Conservation (phyloP, 1,139 yeast genomes). For the Blastobotrys buckinghamii region DNA sequence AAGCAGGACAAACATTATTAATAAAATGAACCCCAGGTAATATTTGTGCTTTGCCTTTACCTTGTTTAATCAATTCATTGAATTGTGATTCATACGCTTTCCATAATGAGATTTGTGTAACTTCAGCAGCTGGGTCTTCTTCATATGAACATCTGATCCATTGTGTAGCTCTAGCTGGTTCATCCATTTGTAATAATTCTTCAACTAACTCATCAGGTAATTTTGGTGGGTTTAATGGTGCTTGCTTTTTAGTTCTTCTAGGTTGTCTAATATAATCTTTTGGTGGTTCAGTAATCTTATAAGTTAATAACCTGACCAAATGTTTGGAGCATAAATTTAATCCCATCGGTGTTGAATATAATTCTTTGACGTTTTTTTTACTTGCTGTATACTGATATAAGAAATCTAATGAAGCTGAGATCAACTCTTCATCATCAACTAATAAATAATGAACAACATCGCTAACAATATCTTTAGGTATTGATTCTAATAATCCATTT, state of each 20-base stretch:
- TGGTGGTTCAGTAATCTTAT: slow-evolving; percentile 37
- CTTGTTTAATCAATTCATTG: slow-evolving; percentile 45
- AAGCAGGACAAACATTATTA: slow-evolving; percentile 86
- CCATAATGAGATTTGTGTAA: slow-evolving; percentile 95
- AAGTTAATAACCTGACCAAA: slow-evolving; percentile 53
- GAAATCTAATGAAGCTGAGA: slow-evolving; percentile 61
- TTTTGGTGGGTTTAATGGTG: slow-evolving; percentile 59
- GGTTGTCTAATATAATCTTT: slow-evolving; percentile 35
- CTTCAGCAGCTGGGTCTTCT: slow-evolving; percentile 71
- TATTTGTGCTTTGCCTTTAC: slow-evolving; percentile 42
- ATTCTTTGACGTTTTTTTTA: slow-evolving; percentile 32
- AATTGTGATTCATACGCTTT: slow-evolving; percentile 89
- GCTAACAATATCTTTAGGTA: slow-evolving; percentile 15
- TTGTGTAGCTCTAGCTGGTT: slow-evolving; percentile 87
- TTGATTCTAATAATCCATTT: slow-evolving; percentile 36
- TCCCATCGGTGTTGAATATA: slow-evolving; percentile 36
- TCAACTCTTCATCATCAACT: slow-evolving; percentile 53
- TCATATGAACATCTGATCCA: slow-evolving; percentile 95
- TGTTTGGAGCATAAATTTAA: slow-evolving; percentile 39
- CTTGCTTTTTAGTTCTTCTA: slow-evolving; percentile 34
- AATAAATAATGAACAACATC: slow-evolving; percentile 43
- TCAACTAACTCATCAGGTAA: slow-evolving; percentile 55
- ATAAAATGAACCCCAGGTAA: slow-evolving; percentile 96
- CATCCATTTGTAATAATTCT: slow-evolving; percentile 60
- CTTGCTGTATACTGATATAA: slow-evolving; percentile 60